Evolutionary conservation across 2,329 filamentous ascomycete genomes (phyloP).

Genomic region (Clarireedia homoeocarpa): DNA sequence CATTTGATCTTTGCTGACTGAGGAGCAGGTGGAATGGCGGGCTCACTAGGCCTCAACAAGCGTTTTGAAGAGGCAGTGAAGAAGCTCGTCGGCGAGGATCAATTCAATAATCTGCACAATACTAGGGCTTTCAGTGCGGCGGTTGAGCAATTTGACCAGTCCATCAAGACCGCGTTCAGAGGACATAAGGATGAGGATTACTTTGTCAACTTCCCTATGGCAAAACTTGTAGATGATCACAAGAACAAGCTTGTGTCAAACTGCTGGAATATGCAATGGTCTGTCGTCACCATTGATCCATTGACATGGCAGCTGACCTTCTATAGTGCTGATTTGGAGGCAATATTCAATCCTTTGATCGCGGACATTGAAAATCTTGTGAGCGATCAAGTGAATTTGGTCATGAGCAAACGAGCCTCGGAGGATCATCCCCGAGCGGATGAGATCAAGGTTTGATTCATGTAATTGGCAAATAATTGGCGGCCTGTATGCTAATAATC

Average conservation of each 20-base stretch:
- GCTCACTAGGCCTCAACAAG: conserved; percentile 23
- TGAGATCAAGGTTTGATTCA: conserved; percentile 31
- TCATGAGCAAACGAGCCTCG: conserved; percentile 27
- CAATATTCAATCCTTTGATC: conserved; percentile 40
- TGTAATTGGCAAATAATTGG: conserved; percentile 13
- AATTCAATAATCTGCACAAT: conserved; percentile 24
- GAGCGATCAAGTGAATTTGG: conserved; percentile 35
- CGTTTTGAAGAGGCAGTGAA: conserved; percentile 22
- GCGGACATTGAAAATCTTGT: conserved; percentile 34
- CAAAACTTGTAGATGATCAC: conserved; percentile 20
- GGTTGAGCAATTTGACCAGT: conserved; percentile 27
- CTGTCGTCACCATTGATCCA: neutral
- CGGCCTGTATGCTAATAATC: conserved; percentile 1
- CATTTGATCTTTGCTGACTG: neutral
- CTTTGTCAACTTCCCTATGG: conserved; percentile 24
- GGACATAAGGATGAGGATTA: conserved; percentile 22
- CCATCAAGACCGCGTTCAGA: conserved; percentile 24
- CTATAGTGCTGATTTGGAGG: conserved; percentile 40
- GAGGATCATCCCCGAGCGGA: conserved; percentile 36
- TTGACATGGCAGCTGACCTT: neutral
- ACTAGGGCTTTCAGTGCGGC: conserved; percentile 24
- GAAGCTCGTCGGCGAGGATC: conserved; percentile 22
- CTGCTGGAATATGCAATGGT: conserved; percentile 18
- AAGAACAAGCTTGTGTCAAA: conserved; percentile 16
- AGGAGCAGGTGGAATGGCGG: conserved; percentile 18